Base-by-base conservation (phyloP, 768 basidiomycete species). In the Trametes coccinea region DNA sequence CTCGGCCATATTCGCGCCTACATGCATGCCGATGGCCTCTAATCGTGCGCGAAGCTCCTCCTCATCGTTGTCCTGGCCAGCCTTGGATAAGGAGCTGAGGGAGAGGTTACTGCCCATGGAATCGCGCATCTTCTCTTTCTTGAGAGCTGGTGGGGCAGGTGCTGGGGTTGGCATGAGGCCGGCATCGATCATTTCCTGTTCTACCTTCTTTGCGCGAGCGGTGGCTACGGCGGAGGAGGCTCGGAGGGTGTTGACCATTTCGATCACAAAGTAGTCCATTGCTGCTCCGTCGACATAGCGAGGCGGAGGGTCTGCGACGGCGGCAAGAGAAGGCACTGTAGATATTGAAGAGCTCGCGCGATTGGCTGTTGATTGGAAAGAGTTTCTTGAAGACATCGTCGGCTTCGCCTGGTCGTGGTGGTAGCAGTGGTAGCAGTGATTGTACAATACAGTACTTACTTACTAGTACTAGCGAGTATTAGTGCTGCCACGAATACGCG, bases 201-300 rank as follows among this genome's bases (percentile, higher is more conserved):
- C 91, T 61, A 88, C 78, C 69, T 84, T 83, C 73, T 86, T 86
- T 17, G 82, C 74, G 33, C 90, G 82, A 37, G 83, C 79, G 2
- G 82, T 80, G 16, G 93, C 93, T 31, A 91, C 84, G 17, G 81
- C 81, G 4, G 94, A 81, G 2, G 93, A 95, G 37, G 80, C 81
- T 30, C 86, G 84, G 34, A 98, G 80, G 0, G 89, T 84, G 67
- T 84, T 80, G 61, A 93, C 87, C 56, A 89, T 79, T 72, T 91
- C 89, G 59, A 94, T 92, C 59, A 94, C 76, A 69, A 98, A 87
- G 75, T 94, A 95, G 68, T 93, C 92, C 84, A 91, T 87, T 3
- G 79, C 85, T 7, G 86, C 82, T 50, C 76, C 84, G 68, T 92
- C 89, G 58, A 91, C 79, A 44, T 84, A 77, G 31, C 80, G 80